phyloP scores from a whole-genome alignment of 345 rosid species.

The Bruguiera gymnorhiza region DNA sequence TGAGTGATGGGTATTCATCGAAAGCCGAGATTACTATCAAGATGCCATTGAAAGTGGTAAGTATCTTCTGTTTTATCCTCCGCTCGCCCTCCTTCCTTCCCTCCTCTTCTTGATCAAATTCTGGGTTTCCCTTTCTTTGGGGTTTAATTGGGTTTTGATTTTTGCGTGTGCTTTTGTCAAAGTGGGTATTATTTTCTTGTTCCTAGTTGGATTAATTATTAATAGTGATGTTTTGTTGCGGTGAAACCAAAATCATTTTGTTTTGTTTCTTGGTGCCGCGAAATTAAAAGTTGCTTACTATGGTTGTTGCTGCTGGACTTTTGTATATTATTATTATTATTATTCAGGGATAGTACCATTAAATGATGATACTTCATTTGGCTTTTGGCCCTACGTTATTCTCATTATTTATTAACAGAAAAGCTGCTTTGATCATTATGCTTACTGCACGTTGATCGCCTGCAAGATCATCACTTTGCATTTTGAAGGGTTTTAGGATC shows the following conservation, averaged over 20 bases:
- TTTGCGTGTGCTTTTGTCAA: constrained; percentile 18
- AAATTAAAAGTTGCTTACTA: not conserved
- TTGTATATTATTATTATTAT: too few species aligned
- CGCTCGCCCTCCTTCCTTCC: too few species aligned
- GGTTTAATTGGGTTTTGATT: not conserved
- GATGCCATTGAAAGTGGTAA: constrained; percentile 5
- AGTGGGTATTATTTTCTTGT: constrained; percentile 7
- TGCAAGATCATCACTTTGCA: constrained; percentile 9
- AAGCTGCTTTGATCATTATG: constrained; percentile 29
- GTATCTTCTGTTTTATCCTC: not conserved
- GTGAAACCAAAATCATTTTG: constrained; percentile 13
- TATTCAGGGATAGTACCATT: too few species aligned
- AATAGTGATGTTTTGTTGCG: constrained; percentile 8
- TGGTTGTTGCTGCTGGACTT: not conserved
- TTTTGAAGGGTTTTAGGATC: not conserved
- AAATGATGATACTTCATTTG: constrained; percentile 4
- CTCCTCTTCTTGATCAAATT: not conserved
- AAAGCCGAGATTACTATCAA: not conserved
- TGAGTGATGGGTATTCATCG: not conserved
- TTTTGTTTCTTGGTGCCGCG: not conserved
- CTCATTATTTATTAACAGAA: constrained; percentile 22
- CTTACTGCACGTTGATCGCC: constrained; percentile 23
- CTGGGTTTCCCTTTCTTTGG: not conserved
- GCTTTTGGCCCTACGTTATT: constrained; percentile 19
- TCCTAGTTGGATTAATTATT: constrained; percentile 6